Conservation (phyloP, 169 alveolate species). For the Plasmodium coatneyi region DNA sequence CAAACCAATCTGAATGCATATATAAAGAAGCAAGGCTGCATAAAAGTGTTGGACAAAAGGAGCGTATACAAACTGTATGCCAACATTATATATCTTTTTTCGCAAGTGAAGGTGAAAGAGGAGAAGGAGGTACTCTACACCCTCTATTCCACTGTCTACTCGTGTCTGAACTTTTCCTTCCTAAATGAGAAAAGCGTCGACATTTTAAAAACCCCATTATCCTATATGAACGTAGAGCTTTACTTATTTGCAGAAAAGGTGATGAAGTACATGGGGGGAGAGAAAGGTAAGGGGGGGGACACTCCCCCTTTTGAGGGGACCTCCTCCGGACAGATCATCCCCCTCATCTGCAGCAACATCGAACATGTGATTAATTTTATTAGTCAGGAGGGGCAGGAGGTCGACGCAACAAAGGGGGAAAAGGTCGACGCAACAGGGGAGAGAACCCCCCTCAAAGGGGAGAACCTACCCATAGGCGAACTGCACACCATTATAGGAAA, state of each 20-base stretch:
- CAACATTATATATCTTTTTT: slow-evolving; percentile 44
- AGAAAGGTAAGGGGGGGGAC: background rate
- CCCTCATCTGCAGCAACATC: slow-evolving; percentile 36
- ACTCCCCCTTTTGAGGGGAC: background rate
- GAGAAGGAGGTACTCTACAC: slow-evolving; percentile 42
- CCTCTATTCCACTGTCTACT: slow-evolving; percentile 45
- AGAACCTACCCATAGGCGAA: slow-evolving; percentile 20
- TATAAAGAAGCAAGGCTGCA: slow-evolving; percentile 6
- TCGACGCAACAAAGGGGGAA: background rate
- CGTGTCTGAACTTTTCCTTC: slow-evolving; percentile 38
- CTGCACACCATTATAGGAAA: slow-evolving; percentile 33
- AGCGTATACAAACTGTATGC: slow-evolving; percentile 61
- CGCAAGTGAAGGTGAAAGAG: slow-evolving; percentile 14
- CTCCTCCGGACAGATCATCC: slow-evolving; percentile 13
- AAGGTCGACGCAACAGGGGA: background rate
- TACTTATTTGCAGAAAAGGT: slow-evolving; percentile 54
- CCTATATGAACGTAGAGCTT: slow-evolving; percentile 70
- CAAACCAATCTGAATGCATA: slow-evolving; percentile 36
- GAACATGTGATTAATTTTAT: slow-evolving; percentile 25
- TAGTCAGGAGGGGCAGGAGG: background rate
- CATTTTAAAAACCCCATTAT: slow-evolving; percentile 48
- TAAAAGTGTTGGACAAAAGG: slow-evolving; percentile 33
- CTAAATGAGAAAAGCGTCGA: slow-evolving; percentile 6
- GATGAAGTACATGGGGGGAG: slow-evolving; percentile 18
- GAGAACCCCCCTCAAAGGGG: background rate